Evolutionary conservation across 2,329 filamentous ascomycete species (phyloP).

Genomic region (Ambrosiella beaveri): DNA sequence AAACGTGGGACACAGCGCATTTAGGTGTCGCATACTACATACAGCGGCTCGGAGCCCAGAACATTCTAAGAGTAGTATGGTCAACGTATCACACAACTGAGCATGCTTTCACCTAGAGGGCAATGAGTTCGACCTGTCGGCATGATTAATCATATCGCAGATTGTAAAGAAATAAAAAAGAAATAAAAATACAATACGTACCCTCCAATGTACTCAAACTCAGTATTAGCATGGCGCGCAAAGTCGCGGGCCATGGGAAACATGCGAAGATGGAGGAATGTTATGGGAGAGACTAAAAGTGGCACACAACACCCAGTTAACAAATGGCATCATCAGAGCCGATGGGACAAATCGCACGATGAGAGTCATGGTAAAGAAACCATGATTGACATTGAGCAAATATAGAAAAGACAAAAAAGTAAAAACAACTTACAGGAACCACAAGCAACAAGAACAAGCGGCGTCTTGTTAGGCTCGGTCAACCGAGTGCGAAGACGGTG

Average conservation of each 20-base stretch:
- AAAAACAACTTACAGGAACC: slow-evolving; percentile 32
- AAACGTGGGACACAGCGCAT: background rate
- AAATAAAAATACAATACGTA: slow-evolving; percentile 27
- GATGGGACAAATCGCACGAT: background rate
- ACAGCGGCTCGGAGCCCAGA: background rate
- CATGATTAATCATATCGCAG: too few relatives aligned
- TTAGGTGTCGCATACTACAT: background rate
- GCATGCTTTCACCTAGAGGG: too few relatives aligned
- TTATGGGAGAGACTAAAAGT: slow-evolving; percentile 44
- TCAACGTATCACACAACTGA: background rate
- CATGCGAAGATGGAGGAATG: slow-evolving; percentile 67
- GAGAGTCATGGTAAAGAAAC: background rate
- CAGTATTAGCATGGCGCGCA: slow-evolving; percentile 30
- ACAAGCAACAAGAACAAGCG: slow-evolving; percentile 52
- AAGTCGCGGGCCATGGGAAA: slow-evolving; percentile 77
- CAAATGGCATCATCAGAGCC: background rate
- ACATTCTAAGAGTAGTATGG: background rate
- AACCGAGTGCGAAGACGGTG: slow-evolving; percentile 36
- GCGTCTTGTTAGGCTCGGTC: slow-evolving; percentile 37
- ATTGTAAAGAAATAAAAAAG: background rate
- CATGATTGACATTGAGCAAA: background rate
- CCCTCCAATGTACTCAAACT: slow-evolving; percentile 74
- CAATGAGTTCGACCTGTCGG: too few relatives aligned
- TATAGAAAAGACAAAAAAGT: background rate
- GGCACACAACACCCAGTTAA: background rate